Conservation (phyloP, 2,329 filamentous ascomycete species). For the Diaporthe citrichinensis region DNA sequence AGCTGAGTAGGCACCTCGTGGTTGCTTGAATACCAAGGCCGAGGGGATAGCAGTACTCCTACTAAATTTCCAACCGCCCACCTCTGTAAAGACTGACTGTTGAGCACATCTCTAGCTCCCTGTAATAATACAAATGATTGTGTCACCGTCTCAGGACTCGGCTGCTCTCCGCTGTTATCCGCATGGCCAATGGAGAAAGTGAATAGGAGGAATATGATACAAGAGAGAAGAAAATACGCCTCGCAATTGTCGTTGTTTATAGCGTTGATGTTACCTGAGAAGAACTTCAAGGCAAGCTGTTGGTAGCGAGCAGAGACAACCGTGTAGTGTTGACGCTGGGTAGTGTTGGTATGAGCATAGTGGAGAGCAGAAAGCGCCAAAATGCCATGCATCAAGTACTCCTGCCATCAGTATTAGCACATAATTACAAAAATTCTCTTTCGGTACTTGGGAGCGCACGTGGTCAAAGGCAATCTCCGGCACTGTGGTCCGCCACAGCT, state of each 20-base stretch:
- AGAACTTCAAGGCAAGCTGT: constrained; percentile 4
- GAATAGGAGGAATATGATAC: background rate
- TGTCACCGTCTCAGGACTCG: background rate
- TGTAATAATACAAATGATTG: background rate
- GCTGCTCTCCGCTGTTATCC: background rate
- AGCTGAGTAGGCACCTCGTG: constrained; percentile 3
- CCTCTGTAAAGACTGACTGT: background rate
- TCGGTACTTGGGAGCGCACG: background rate
- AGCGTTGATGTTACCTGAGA: background rate
- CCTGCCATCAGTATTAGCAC: background rate
- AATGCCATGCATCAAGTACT: constrained; percentile 1
- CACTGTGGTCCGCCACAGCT: background rate
- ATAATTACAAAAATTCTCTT: background rate
- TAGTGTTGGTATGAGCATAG: background rate
- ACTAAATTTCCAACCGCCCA: background rate
- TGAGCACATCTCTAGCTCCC: background rate
- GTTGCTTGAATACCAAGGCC: background rate
- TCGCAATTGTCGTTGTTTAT: background rate
- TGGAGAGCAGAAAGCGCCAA: constrained; percentile 3
- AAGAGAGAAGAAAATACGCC: background rate
- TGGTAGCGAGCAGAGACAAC: background rate
- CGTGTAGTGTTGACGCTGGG: background rate
- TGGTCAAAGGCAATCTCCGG: background rate
- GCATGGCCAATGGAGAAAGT: background rate
- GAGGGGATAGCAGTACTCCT: background rate